These are phyloP conservation scores for Boeremia lycopersici DNA, from an alignment of 2,329 filamentous ascomycete species.

Conservation along the genomic window DNA sequence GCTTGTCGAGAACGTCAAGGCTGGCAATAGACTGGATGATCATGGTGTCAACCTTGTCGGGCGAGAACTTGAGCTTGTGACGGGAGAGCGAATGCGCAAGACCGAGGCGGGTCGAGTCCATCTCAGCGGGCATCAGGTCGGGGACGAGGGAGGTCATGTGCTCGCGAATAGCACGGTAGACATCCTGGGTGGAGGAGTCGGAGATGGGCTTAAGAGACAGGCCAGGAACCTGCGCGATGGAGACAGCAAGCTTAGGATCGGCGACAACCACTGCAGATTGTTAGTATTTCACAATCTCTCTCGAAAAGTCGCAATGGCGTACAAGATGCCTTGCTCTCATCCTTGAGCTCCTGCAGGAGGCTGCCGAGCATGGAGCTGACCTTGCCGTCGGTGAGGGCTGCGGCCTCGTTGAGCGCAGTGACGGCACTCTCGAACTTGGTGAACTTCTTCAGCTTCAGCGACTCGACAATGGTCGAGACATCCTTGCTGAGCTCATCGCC, in stretches of 20 bases:
- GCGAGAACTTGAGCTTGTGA: constrained; percentile 98
- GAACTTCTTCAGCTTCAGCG: constrained; percentile 97
- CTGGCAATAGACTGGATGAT: constrained; percentile 92
- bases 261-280: constrained; percentile 72
- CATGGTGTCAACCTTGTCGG: constrained; percentile 99
- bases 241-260: constrained; percentile 86
- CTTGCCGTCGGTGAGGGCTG: constrained; percentile 81
- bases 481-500: constrained; percentile 76
- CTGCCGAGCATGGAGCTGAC: constrained; percentile 84
- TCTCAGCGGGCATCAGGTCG: constrained; percentile 80
- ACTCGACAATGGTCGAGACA: constrained; percentile 82
- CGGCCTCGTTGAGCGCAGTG: constrained; percentile 85
- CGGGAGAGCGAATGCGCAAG: constrained; percentile 90
- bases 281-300: constrained; percentile 16
- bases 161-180: constrained; percentile 93
- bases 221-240: constrained; percentile 89
- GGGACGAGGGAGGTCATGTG: constrained; percentile 90
- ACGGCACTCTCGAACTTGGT: constrained; percentile 94
- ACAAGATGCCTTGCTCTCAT: constrained; percentile 91
- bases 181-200: constrained; percentile 80
- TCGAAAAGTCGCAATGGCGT: constrained; percentile 3
- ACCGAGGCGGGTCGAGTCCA: constrained; percentile 94
- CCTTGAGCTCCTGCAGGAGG: constrained; percentile 87
- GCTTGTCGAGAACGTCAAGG: constrained; percentile 96
- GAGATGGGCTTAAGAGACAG: constrained; percentile 84